Evolutionary conservation across 768 basidiomycete genomes (phyloP), one percentile per base, ranked within the genome.

Genomic region (Panus rudis): DNA sequence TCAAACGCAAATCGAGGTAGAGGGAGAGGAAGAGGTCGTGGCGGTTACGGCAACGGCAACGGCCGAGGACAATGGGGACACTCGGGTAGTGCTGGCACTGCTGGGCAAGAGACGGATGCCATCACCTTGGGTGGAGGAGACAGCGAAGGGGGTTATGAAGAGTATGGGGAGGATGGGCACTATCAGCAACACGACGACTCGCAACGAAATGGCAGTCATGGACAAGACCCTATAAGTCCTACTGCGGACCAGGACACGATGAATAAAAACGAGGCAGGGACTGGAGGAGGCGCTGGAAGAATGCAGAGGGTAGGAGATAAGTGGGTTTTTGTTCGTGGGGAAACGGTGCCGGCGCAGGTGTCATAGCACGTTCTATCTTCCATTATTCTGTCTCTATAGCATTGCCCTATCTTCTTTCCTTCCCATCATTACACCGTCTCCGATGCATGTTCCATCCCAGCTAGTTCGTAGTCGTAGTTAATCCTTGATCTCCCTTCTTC

Each of bases 301-400:
- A 87, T 87, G 84, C 76, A 79, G 63, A 75, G 69, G 52, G 66
- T 85, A 17, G 82, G 78, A 31, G 85, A 80, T 61, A 77, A 73
- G 54, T 86, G 84, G 86, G 63, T 79, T 41, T 86, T 83, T 63
- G 76, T 79, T 50, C 73, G 68, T 50, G 46, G 48, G 28, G 53
- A 56, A 19, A 54, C 52, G 39, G 44, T 45, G 24, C 54, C 47
- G 31, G 47, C 46, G 25, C 34, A 48, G 30, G 32, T 40, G 20
- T 45, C 42, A 34, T 50, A 46, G 40, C 37, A 39, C 27, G 21
- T 46, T n/a, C 22, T 12, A 23, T 22, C 42, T n/a, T n/a, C n/a
- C n/a, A n/a, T n/a, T n/a, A n/a, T n/a, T n/a, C n/a, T n/a, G n/a
- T n/a, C n/a, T 2, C 33, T 17, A 35, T 8, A 35, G n/a, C 21